These are phyloP conservation scores for Sarcodon sp. DNA, from an alignment of 768 basidiomycete species.

Conservation along the genomic window DNA sequence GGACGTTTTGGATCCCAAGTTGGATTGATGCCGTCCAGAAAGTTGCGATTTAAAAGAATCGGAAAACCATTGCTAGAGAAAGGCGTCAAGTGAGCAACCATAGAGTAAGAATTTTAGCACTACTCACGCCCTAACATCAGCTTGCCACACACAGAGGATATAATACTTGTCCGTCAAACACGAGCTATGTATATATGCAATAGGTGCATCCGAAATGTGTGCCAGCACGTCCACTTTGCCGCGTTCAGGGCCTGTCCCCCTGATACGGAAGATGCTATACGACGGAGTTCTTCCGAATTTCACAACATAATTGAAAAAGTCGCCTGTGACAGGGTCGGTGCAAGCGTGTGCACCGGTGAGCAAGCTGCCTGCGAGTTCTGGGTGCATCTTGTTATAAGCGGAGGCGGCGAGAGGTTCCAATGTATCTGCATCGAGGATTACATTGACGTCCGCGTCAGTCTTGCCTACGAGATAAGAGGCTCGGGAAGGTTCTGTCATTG, in stretches of 20 bases:
- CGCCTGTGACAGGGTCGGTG: slow-evolving; percentile 20
- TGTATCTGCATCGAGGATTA: slow-evolving; percentile 22
- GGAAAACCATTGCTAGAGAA: slow-evolving; percentile 5
- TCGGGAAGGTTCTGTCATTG: background rate
- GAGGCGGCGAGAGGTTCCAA: slow-evolving; percentile 21
- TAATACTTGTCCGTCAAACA: slow-evolving; percentile 23
- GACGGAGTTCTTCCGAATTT: slow-evolving; percentile 13
- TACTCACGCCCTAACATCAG: slow-evolving; percentile 8
- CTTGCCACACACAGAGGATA: slow-evolving; percentile 22
- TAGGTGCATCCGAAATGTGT: slow-evolving; percentile 22
- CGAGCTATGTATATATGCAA: slow-evolving; percentile 25
- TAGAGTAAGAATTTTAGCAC: background rate
- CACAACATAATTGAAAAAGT: slow-evolving; percentile 22
- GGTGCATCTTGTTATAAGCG: slow-evolving; percentile 17
- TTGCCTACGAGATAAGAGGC: slow-evolving; percentile 17
- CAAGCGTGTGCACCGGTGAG: slow-evolving; percentile 24
- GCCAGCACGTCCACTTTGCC: slow-evolving; percentile 19
- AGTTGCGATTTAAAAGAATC: slow-evolving; percentile 18
- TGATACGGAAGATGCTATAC: slow-evolving; percentile 23
- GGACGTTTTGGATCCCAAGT: slow-evolving; percentile 16
- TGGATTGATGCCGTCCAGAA: slow-evolving; percentile 17
- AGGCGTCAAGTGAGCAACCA: background rate
- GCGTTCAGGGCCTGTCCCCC: slow-evolving; percentile 4
- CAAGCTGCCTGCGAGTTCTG: slow-evolving; percentile 16
- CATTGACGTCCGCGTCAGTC: slow-evolving; percentile 17